Evolutionary conservation across 2,329 filamentous ascomycete genomes (phyloP), one percentile per base, ranked within the genome.

Genomic region (Gnomoniopsis smithogilvyi): DNA sequence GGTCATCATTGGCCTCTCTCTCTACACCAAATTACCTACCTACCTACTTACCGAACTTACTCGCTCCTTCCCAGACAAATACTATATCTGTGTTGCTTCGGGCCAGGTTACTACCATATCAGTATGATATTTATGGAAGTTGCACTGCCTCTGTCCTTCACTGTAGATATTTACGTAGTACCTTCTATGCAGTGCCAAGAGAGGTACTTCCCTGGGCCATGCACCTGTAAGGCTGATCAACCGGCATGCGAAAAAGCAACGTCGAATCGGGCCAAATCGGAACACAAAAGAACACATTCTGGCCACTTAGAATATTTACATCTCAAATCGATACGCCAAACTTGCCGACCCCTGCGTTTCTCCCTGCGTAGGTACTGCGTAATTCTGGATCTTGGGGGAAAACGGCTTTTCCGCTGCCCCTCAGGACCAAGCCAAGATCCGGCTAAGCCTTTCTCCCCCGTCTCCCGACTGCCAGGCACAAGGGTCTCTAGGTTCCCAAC

Each of bases 231-330:
- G 46, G 38, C 33, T 26, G 46, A 45, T 30, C 36, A 17, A 14
- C 43, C 47, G n/a, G 47, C 47, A 41, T 51, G 47, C 54, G 21
- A 47, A 56, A 36, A 33, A 17, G 43, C 30, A 22, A 41, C 56
- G 54, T 46, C 54, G 54, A 51, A 19, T 38, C 60, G 60, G 60
- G 60, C 58, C 52, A 52, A 56, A 8, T 51, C 60, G 60, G 60
- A 59, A 59, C 24, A 41, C 36, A 30, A 51, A 47, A 24, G 47
- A 47, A 53, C 38, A 22, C 19, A 33, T 50, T 33, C n/a, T 51
- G 46, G 41, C 30, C 26, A 48, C 45, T 59, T 46, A 45, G 34
- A 21, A 38, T 4, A 22, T 6, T 12, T 14, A 15, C 14, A 41
- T 6, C 12, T 41, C 38, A 41, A 41, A 41, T 41, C 38, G 38